Conservation (phyloP, 2,329 filamentous ascomycete genomes). For the Clonostachys rosea region DNA sequence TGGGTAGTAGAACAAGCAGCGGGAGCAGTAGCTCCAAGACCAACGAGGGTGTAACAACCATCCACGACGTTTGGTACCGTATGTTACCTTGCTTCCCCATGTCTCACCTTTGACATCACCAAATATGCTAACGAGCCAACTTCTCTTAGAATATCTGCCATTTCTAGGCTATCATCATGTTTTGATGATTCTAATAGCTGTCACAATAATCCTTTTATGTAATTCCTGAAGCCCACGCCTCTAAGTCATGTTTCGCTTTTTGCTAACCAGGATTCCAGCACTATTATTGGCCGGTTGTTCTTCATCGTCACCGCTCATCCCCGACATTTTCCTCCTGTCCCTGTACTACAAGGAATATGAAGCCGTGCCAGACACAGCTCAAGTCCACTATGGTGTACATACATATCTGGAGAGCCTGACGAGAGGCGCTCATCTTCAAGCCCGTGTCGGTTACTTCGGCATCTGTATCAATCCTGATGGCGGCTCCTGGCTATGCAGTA, state of each 20-base stretch:
- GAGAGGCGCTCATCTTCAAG: constrained; percentile 76
- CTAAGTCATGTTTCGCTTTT: too few species aligned
- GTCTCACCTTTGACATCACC: neutral
- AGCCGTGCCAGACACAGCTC: constrained; percentile 75
- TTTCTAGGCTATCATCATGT: constrained; percentile 78
- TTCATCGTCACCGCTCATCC: constrained; percentile 91
- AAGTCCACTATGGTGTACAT: constrained; percentile 86
- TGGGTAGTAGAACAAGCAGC: constrained; percentile 4
- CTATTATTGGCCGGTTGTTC: constrained; percentile 93
- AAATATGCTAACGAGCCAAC: too few species aligned
- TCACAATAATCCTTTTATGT: constrained; percentile 94
- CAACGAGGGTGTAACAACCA: constrained; percentile 25
- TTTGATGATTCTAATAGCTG: constrained; percentile 93
- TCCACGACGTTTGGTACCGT: constrained; percentile 33
- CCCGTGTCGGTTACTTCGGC: constrained; percentile 94
- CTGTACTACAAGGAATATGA: constrained; percentile 91
- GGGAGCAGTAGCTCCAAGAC: constrained; percentile 4
- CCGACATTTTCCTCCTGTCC: constrained; percentile 95
- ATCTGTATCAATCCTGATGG: constrained; percentile 93
- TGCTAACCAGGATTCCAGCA: constrained; percentile 44
- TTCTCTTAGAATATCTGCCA: constrained; percentile 52
- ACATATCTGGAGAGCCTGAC: constrained; percentile 88
- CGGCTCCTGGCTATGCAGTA: constrained; percentile 89
- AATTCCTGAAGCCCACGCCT: constrained; percentile 32
- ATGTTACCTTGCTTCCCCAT: constrained; percentile 15